A percentile compares a stretch with the other conserved stretches of the same genome.
Conservation (phyloP, 768 basidiomycete genomes). For the Artomyces pyxidatus region DNA sequence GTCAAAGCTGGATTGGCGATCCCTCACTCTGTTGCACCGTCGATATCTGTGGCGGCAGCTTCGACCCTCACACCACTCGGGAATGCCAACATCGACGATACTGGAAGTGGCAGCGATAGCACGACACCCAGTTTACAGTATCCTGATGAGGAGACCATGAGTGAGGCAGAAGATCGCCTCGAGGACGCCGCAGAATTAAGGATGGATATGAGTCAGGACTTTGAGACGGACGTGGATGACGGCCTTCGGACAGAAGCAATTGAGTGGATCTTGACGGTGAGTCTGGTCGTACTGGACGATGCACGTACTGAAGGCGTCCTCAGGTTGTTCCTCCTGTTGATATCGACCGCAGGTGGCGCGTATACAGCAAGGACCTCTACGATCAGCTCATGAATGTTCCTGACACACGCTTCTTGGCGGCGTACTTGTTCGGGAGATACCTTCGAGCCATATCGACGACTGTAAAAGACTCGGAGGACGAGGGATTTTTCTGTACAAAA, state of each 20-base stretch:
- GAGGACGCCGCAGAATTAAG: neutral
- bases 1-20: neutral
- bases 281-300: neutral
- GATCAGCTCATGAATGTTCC: conserved; percentile 10
- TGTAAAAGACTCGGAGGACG: neutral
- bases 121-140: neutral
- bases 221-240: neutral
- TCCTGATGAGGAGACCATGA: neutral
- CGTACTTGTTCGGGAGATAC: conserved; percentile 9
- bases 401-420: conserved; percentile 14
- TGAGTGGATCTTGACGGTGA: conserved; percentile 13
- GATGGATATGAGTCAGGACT: neutral
- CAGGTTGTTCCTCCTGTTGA: conserved; percentile 10
- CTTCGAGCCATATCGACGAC: neutral
- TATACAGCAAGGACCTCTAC: conserved; percentile 7
- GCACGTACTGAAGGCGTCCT: neutral
- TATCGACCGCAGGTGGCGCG: neutral
- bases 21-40: neutral
- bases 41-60: neutral
- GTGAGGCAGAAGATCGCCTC: neutral
- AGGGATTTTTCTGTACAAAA: neutral
- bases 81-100: neutral
- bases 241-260: conserved; percentile 3
- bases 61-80: neutral
- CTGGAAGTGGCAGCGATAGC: neutral